Conservation (phyloP, 2,329 filamentous ascomycete species). For the Alternaria hordeiaustralica region DNA sequence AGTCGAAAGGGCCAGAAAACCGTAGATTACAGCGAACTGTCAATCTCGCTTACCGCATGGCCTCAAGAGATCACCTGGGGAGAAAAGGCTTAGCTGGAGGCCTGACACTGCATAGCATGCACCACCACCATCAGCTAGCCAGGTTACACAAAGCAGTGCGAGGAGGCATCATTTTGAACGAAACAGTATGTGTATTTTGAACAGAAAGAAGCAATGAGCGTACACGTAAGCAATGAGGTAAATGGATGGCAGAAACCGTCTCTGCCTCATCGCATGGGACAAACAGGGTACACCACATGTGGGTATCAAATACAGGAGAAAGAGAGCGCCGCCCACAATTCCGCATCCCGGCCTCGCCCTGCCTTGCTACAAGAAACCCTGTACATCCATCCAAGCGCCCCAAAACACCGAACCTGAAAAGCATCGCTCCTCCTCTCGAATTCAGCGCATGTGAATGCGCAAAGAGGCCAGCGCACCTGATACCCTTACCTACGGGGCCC, state of each 20-base stretch:
- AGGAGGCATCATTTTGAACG: background rate
- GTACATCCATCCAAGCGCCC: background rate
- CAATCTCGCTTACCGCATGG: constrained; percentile 8
- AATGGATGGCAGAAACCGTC: background rate
- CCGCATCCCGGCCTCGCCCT: background rate
- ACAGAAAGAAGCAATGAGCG: background rate
- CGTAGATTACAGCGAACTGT: constrained; percentile 1
- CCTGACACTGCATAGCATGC: background rate
- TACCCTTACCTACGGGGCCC: background rate
- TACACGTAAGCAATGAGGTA: background rate
- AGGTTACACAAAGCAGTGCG: background rate
- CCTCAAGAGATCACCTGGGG: background rate
- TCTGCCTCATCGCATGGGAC: background rate
- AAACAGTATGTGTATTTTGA: background rate
- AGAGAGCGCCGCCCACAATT: background rate
- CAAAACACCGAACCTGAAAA: constrained; percentile 1
- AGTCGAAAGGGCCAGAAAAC: background rate
- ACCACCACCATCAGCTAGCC: background rate
- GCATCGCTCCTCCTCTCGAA: background rate
- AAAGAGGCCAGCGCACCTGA: background rate
- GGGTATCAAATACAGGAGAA: constrained; percentile 12
- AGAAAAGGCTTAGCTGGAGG: background rate
- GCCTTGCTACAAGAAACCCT: background rate
- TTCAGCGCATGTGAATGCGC: background rate
- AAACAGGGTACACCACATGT: constrained; percentile 9